Percentiles rank a stretch among this genome's conserved stretches.
Conservation (phyloP, 2,329 filamentous ascomycete genomes). For the Didymella keratinophila region DNA sequence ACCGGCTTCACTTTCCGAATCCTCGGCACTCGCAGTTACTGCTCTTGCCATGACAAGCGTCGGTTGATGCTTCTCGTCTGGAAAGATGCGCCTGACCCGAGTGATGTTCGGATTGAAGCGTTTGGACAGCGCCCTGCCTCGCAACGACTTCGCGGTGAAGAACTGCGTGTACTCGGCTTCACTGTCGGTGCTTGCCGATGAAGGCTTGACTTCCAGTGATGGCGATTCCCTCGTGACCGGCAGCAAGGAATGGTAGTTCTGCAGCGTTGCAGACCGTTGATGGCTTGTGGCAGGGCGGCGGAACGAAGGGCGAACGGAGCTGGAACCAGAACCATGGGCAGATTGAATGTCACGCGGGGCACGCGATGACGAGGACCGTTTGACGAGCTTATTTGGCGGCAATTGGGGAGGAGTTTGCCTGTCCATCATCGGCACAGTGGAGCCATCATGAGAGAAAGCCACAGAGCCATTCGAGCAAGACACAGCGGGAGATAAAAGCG, state of each 20-base stretch:
- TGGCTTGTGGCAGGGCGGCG: constrained; percentile 80
- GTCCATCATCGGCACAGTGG: constrained; percentile 69
- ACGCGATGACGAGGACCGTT: constrained; percentile 69
- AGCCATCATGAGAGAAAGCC: constrained; percentile 59
- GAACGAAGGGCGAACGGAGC: constrained; percentile 69
- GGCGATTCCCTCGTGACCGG: constrained; percentile 39
- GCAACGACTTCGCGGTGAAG: constrained; percentile 48
- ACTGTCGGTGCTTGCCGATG: constrained; percentile 33
- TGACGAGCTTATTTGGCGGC: constrained; percentile 79
- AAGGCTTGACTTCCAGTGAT: constrained; percentile 29
- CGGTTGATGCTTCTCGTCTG: constrained; percentile 55
- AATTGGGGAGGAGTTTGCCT: constrained; percentile 52
- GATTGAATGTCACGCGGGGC: constrained; percentile 53
- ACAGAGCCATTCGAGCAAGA: constrained; percentile 68
- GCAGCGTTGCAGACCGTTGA: constrained; percentile 75
- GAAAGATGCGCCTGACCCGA: constrained; percentile 55
- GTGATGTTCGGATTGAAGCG: constrained; percentile 51
- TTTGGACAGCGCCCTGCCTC: constrained; percentile 50
- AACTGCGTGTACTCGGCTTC: constrained; percentile 48
- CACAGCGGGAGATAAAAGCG: constrained; percentile 71
- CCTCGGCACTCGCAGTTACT: constrained; percentile 43
- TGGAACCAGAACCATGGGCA: constrained; percentile 63
- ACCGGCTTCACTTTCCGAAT: constrained; percentile 48
- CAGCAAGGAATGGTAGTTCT: constrained; percentile 57
- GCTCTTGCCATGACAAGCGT: constrained; percentile 59